phyloP scores from a whole-genome alignment of 306 rosid genomes.

The Lablab purpureus region DNA sequence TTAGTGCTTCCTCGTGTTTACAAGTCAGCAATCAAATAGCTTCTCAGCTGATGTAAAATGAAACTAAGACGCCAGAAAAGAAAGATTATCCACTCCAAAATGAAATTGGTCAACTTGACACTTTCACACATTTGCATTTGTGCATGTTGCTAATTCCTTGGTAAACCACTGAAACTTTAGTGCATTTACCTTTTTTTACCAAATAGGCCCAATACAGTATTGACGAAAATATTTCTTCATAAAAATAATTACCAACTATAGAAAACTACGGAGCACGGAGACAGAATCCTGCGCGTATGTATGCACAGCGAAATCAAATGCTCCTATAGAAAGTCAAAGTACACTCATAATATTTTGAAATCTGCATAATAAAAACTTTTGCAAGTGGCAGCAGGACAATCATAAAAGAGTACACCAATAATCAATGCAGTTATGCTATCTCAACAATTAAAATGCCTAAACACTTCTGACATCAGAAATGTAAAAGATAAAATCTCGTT shows the following conservation, averaged over 20 bases:
- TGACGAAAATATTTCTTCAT: not conserved
- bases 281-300: not conserved
- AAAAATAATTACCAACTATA: not conserved
- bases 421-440: too few relatives aligned
- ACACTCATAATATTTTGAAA: too few relatives aligned
- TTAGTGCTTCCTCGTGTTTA: not conserved
- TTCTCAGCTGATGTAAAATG: not conserved
- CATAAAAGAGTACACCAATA: too few relatives aligned
- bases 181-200: not conserved
- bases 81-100: too few relatives aligned
- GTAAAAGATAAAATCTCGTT: too few relatives aligned
- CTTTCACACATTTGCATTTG: not conserved
- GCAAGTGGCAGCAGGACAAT: too few relatives aligned
- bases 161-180: not conserved
- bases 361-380: too few relatives aligned
- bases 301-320: not conserved
- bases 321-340: not conserved
- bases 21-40: not conserved
- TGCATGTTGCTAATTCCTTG: not conserved
- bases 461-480: too few relatives aligned
- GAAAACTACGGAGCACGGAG: not conserved
- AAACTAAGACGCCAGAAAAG: not conserved
- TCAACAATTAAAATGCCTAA: too few relatives aligned
- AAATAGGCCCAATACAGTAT: not conserved
- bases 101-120: constrained; percentile 2